A percentile compares a stretch with the other conserved stretches of the same genome.
phyloP scores from a whole-genome alignment of 257 asterid genomes.

The Fraxinus anomala region DNA sequence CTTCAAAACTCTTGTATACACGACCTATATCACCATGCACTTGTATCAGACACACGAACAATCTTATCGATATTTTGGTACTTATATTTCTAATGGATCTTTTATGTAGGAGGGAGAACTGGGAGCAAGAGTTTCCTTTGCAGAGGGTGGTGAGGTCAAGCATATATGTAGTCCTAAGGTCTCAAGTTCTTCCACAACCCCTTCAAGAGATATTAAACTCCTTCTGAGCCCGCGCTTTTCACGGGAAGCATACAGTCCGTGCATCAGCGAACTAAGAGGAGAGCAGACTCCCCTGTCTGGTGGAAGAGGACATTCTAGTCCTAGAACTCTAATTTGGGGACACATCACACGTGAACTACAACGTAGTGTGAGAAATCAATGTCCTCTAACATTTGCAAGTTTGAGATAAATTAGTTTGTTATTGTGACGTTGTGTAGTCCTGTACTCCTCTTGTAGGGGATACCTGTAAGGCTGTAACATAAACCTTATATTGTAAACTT shows the following conservation, averaged over 20 bases:
- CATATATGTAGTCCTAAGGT: slow-evolving; percentile 60
- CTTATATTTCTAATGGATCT: not conserved
- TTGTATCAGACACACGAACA: not conserved
- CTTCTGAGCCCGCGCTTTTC: slow-evolving; percentile 59
- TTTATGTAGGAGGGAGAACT: slow-evolving; percentile 59
- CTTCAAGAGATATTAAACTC: slow-evolving; percentile 51
- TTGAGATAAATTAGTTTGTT: slow-evolving; percentile 14
- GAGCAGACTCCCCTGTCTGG: slow-evolving; percentile 37
- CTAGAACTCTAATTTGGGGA: slow-evolving; percentile 59
- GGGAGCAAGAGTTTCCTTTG: slow-evolving; percentile 48
- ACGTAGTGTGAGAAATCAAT: slow-evolving; percentile 17
- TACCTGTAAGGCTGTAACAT: slow-evolving; percentile 38
- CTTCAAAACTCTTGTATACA: not conserved
- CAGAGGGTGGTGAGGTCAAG: slow-evolving; percentile 78
- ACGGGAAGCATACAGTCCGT: slow-evolving; percentile 58
- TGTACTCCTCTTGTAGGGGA: slow-evolving; percentile 16
- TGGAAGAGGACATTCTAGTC: slow-evolving; percentile 50
- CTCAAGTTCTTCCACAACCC: slow-evolving; percentile 61
- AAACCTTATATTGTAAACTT: slow-evolving; percentile 26
- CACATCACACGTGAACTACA: slow-evolving; percentile 37
- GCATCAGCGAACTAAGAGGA: slow-evolving; percentile 55
- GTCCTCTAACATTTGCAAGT: not conserved
- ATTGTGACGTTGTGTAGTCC: slow-evolving; percentile 23
- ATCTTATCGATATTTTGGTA: not conserved
- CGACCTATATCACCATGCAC: no score